Evolutionary conservation across 495 filamentous ascomycete genomes (phyloP).

Genomic region (Neurospora pannonica): DNA sequence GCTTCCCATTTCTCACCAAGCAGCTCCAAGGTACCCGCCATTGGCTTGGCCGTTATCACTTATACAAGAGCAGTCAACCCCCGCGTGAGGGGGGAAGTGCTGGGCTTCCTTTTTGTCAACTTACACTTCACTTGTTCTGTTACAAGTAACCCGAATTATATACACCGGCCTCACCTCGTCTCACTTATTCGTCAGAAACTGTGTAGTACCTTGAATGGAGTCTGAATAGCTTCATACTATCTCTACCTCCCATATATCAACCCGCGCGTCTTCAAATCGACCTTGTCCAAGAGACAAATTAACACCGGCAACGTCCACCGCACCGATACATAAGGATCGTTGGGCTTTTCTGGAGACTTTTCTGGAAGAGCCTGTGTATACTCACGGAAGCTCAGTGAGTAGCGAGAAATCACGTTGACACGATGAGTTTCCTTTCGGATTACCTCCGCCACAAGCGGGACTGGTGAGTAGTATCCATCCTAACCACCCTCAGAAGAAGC

Average conservation of each 20-base stretch:
- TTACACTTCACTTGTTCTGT: not conserved
- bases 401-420: not conserved
- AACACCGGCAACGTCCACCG: not conserved
- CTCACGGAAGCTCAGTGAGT: not conserved
- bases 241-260: not conserved
- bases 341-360: not conserved
- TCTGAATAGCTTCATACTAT: not conserved
- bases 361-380: not conserved
- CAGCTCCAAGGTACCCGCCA: not conserved
- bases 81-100: not conserved
- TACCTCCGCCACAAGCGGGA: slow-evolving; percentile 52
- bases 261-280: not conserved
- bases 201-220: not conserved
- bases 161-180: not conserved
- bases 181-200: not conserved
- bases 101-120: not conserved
- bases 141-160: not conserved
- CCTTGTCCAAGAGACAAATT: not conserved
- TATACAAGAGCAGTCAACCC: not conserved
- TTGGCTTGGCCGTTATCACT: not conserved
- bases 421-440: slow-evolving; percentile 45
- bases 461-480: slow-evolving; percentile 35
- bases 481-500: not conserved
- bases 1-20: not conserved
- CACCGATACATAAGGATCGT: not conserved